Evolutionary conservation across 768 basidiomycete species (phyloP), one percentile per base, ranked within the genome.

Genomic region (Trametes cubensis): DNA sequence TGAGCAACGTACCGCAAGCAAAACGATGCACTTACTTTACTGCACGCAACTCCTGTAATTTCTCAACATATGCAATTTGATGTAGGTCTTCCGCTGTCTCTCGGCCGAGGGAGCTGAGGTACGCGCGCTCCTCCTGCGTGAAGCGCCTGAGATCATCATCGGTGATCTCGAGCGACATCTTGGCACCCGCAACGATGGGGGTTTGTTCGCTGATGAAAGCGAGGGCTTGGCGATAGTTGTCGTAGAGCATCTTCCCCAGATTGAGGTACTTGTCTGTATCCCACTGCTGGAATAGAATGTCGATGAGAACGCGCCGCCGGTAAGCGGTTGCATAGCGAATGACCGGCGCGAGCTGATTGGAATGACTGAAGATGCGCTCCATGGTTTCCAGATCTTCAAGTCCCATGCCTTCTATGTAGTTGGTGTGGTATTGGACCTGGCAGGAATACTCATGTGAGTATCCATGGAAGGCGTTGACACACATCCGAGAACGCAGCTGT

Each of bases 181-280:
- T n/a, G n/a, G n/a, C n/a, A n/a, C n/a, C n/a, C n/a, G n/a, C n/a
- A n/a, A n/a, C n/a, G n/a, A n/a, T n/a, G n/a, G n/a, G n/a, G n/a
- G n/a, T n/a, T n/a, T n/a, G n/a, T n/a, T n/a, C n/a, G n/a, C n/a
- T n/a, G n/a, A n/a, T n/a, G n/a, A n/a, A n/a, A n/a, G n/a, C n/a
- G 7, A 75, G 68, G 0, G 73, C 73, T 51, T 77, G 75, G 2
- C 15, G 11, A 55, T 73, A 72, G 52, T 77, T 77, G 46, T 73
- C 66, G 60, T 55, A 53, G 14, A 69, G 46, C 50, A 71, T 61
- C 5, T 23, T 60, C 34, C 71, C 73, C 2, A 76, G 60, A 52
- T 74, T 74, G 7, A 57, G 50, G 62, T 77, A 75, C 62, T 77
- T 76, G 11, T 78, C 75, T 3, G 55, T 55, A 63, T 79, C 74